Conservation (phyloP, 2,329 filamentous ascomycete species). For the Ophiostoma angusticollis region DNA sequence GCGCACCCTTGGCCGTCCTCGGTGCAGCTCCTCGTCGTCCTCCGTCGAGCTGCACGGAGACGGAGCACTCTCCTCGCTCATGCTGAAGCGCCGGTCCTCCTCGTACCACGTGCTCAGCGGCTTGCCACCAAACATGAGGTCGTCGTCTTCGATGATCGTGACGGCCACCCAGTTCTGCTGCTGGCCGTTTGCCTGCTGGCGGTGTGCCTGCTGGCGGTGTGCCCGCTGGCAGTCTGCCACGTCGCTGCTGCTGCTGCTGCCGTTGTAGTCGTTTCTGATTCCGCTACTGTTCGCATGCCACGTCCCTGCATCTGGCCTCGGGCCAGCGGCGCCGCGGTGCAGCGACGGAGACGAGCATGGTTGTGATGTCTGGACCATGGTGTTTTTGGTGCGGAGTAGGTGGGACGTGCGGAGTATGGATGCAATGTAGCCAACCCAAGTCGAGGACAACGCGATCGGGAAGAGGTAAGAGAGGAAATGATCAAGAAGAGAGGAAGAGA, state of each 20-base stretch:
- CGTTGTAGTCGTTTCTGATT: too few species aligned
- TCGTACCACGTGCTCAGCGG: constrained; percentile 47
- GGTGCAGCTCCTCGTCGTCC: constrained; percentile 28
- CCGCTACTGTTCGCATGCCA: too few species aligned
- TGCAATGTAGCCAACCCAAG: neutral
- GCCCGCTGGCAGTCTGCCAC: neutral
- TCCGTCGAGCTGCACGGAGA: constrained; percentile 12
- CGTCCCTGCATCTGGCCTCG: too few species aligned
- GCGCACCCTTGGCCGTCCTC: constrained; percentile 26
- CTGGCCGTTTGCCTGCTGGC: neutral
- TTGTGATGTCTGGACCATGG: too few species aligned
- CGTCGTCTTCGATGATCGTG: constrained; percentile 47
- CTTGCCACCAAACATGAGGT: constrained; percentile 49
- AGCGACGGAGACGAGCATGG: too few species aligned
- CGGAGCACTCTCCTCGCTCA: constrained; percentile 14
- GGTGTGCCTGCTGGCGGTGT: neutral
- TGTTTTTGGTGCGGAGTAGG: too few species aligned
- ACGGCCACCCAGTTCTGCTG: constrained; percentile 34
- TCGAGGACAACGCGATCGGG: neutral
- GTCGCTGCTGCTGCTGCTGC: neutral
- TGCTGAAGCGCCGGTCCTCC: constrained; percentile 38
- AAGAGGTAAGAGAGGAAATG: neutral
- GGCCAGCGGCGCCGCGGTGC: too few species aligned
- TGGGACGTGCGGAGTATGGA: neutral
- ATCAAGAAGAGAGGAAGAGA: neutral